phyloP scores from a whole-genome alignment of 2,329 filamentous ascomycete genomes.

The Gnomoniopsis sp. region DNA sequence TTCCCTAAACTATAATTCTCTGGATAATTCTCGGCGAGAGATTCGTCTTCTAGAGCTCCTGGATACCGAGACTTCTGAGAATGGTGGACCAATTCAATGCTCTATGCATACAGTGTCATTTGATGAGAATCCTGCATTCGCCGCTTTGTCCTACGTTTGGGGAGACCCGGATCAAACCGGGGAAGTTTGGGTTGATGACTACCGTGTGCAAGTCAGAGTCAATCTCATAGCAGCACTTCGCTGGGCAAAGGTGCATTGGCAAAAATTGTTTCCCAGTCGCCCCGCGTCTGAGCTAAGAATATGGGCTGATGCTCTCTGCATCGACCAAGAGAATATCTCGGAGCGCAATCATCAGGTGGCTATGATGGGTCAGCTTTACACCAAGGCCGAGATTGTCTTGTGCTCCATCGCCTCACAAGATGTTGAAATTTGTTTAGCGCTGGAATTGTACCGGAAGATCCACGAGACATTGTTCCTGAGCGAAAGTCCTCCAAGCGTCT shows the following conservation, averaged over 20 bases:
- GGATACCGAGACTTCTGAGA: too few relatives aligned
- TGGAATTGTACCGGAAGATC: neutral
- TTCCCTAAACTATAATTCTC: too few relatives aligned
- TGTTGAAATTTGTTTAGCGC: neutral
- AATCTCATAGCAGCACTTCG: neutral
- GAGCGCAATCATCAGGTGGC: constrained; percentile 4
- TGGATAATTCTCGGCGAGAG: too few relatives aligned
- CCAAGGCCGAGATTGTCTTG: neutral
- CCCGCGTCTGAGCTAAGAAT: neutral
- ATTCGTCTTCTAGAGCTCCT: too few relatives aligned
- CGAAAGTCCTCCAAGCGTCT: neutral
- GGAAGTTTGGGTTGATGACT: neutral
- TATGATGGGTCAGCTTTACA: constrained; percentile 7
- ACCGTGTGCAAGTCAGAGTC: neutral
- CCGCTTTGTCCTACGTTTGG: too few relatives aligned
- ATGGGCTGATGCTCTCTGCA: constrained; percentile 8
- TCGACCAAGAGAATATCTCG: neutral
- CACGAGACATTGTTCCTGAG: neutral
- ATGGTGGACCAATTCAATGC: too few relatives aligned
- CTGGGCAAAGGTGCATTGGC: neutral
- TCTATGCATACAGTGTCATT: too few relatives aligned
- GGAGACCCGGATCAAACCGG: too few relatives aligned
- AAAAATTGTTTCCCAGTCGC: neutral
- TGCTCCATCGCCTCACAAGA: neutral
- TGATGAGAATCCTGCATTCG: too few relatives aligned